A percentile compares a stretch with the other conserved stretches of the same genome.
phyloP scores from a whole-genome alignment of 345 rosid species.

The Diplotaxis tenuifolia region DNA sequence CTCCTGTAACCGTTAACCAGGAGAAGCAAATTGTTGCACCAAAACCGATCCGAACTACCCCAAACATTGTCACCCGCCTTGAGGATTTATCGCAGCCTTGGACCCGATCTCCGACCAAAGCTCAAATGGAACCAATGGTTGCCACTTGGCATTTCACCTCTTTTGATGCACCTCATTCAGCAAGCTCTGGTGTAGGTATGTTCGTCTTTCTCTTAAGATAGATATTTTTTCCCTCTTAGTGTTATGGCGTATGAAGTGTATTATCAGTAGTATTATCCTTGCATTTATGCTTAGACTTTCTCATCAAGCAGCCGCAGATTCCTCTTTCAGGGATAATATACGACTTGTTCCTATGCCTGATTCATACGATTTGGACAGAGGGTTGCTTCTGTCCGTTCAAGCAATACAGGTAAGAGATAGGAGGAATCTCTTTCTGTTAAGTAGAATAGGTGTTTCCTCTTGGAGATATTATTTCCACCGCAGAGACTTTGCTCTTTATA shows the following conservation, averaged over 20 bases:
- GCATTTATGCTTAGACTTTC: conserved; percentile 57
- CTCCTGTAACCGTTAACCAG: conserved; percentile 48
- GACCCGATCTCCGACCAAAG: conserved; percentile 99
- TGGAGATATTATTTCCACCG: conserved; percentile 5
- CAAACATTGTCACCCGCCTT: conserved; percentile 66
- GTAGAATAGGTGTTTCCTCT: conserved; percentile 7
- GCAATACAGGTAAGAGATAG: conserved; percentile 80
- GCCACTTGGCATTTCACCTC: conserved; percentile 74
- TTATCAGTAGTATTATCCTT: conserved; percentile 26
- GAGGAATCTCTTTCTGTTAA: conserved; percentile 5
- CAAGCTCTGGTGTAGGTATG: conserved; percentile 61
- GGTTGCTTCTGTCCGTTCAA: conserved; percentile 97
- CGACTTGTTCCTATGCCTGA: conserved; percentile 96
- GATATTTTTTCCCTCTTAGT: background rate
- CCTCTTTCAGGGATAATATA: conserved; percentile 88
- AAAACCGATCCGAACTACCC: conserved; percentile 83
- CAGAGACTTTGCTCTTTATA: conserved; percentile 4
- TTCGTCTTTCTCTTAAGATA: conserved; percentile 26
- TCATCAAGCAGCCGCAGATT: conserved; percentile 97
- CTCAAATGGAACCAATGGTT: conserved; percentile 85
- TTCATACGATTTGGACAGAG: conserved; percentile 95
- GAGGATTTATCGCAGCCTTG: conserved; percentile 98
- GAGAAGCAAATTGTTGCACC: conserved; percentile 82
- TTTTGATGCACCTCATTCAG: conserved; percentile 53
- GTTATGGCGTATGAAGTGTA: conserved; percentile 16